These are phyloP conservation scores for Penicillium aurantiogriseum DNA, from an alignment of 2,329 filamentous ascomycete species.

Conservation along the genomic window DNA sequence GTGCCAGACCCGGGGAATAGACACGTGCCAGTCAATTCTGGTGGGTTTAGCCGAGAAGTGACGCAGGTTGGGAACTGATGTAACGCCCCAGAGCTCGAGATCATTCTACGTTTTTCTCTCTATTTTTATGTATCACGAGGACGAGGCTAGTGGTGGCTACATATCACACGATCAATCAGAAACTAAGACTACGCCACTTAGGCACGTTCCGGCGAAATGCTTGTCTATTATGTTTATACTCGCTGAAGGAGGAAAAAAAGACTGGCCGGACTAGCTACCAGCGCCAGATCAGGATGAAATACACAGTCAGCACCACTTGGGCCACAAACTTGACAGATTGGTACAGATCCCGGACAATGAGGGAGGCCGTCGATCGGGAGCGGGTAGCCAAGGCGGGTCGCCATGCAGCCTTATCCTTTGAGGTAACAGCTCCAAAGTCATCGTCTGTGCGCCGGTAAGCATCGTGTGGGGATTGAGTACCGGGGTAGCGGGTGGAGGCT, in stretches of 20 bases:
- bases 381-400: conserved; percentile 22
- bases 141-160: not conserved
- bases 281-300: conserved; percentile 64
- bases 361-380: conserved; percentile 29
- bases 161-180: not conserved
- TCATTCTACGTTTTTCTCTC: not conserved
- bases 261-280: conserved; percentile 46
- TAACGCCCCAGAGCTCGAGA: not conserved
- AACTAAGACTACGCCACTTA: not conserved
- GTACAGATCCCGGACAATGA: conserved; percentile 61
- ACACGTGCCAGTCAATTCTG: not conserved
- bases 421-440: conserved; percentile 10
- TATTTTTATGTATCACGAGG: not conserved
- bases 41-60: not conserved
- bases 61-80: not conserved
- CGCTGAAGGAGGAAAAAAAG: not conserved
- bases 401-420: conserved; percentile 31
- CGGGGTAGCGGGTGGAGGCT: conserved; percentile 20
- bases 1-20: not conserved
- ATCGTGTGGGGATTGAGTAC: conserved; percentile 19
- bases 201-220: not conserved
- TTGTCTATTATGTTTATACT: conserved; percentile 20
- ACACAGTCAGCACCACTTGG: conserved; percentile 63
- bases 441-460: conserved; percentile 26
- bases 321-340: conserved; percentile 61